Conservation (phyloP, 78 protist species). For the Acrasis kona region DNA sequence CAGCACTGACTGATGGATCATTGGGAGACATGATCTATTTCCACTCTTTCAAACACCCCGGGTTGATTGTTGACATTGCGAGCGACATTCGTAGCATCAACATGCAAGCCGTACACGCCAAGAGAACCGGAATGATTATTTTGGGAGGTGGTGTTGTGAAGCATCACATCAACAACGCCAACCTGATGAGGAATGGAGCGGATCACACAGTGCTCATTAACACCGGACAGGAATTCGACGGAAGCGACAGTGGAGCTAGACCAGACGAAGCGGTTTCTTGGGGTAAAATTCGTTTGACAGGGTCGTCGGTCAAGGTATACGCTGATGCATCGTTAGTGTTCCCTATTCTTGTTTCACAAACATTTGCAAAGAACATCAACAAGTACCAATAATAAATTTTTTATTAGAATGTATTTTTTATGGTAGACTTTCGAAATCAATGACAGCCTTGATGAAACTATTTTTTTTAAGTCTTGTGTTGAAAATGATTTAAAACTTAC, state of each 20-base stretch:
- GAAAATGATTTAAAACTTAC: background rate
- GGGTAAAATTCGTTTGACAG: constrained; percentile 92
- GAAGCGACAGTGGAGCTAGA: constrained; percentile 93
- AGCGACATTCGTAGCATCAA: constrained; percentile 71
- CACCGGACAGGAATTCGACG: constrained; percentile 89
- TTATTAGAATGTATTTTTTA: too few relatives aligned
- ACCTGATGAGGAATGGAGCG: constrained; percentile 99
- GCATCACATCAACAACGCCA: constrained; percentile 99
- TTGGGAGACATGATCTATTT: constrained; percentile 98
- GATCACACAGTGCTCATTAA: constrained; percentile 85
- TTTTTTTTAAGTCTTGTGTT: background rate
- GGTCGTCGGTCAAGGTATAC: constrained; percentile 85
- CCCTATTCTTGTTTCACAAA: constrained; percentile 75
- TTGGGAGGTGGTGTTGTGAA: constrained; percentile 99
- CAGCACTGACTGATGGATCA: constrained; percentile 98
- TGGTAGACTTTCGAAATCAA: background rate
- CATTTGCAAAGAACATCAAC: constrained; percentile 42
- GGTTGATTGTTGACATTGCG: constrained; percentile 60
- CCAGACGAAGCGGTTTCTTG: constrained; percentile 99
- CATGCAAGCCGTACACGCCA: constrained; percentile 54
- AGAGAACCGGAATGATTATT: constrained; percentile 90
- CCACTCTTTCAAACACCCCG: constrained; percentile 79
- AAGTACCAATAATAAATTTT: background rate
- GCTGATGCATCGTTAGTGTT: constrained; percentile 70
- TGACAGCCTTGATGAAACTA: background rate